Percentiles rank a stretch among this genome's conserved stretches.
Evolutionary conservation across 805 yeast genomes (phyloP).

Genomic region (Candida tammaniensis): DNA sequence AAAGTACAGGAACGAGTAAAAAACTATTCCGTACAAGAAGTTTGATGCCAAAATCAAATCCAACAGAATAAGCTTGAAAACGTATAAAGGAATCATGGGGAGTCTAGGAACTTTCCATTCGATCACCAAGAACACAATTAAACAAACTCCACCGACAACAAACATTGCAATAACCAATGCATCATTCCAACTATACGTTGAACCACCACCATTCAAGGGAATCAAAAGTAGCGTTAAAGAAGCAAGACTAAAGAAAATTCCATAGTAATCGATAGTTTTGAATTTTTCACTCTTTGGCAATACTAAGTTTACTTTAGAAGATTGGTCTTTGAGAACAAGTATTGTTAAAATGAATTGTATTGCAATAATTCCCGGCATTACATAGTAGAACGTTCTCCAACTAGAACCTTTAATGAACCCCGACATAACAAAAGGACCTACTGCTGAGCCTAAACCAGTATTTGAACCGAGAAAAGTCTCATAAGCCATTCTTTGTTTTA

Average conservation of each 20-base stretch:
- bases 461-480: constrained; percentile 53
- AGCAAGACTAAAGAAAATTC: constrained; percentile 47
- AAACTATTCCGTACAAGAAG: constrained; percentile 49
- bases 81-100: constrained; percentile 53
- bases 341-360: constrained; percentile 25
- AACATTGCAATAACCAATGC: constrained; percentile 33
- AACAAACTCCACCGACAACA: constrained; percentile 30
- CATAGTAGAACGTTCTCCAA: constrained; percentile 54
- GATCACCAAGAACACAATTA: constrained; percentile 43
- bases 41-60: constrained; percentile 29
- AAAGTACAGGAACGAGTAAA: constrained; percentile 45
- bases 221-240: constrained; percentile 49
- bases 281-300: constrained; percentile 35
- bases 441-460: constrained; percentile 48
- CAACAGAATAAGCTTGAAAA: constrained; percentile 36
- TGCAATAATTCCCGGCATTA: constrained; percentile 42
- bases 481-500: constrained; percentile 50
- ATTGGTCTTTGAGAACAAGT: constrained; percentile 29
- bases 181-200: constrained; percentile 53
- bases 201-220: constrained; percentile 64
- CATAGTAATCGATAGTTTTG: constrained; percentile 50
- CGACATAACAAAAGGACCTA: constrained; percentile 56
- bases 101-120: constrained; percentile 49
- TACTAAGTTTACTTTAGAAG: constrained; percentile 21
- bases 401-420: constrained; percentile 40